Percentiles rank a stretch among this genome's conserved stretches.
phyloP scores from a whole-genome alignment of 371 early-diverging fungal species.

The Dinochytrium kinnereticum region DNA sequence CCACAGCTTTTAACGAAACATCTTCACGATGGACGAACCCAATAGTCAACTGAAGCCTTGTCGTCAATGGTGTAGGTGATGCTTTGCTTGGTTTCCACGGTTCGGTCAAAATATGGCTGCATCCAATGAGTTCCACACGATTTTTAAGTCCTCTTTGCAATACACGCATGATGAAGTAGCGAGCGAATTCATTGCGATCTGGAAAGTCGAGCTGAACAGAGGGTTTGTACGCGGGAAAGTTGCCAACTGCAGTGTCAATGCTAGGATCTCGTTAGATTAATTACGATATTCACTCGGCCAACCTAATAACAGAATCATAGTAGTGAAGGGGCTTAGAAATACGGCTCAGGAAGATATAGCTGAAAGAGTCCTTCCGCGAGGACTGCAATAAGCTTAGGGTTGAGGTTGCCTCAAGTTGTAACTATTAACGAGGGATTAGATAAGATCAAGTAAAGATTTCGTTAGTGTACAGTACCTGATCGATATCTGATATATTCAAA shows the following conservation, averaged over 20 bases:
- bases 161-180: slow-evolving; percentile 52
- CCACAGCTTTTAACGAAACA: slow-evolving; percentile 69
- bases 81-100: neutral
- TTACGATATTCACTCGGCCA: neutral
- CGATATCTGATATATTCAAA: slow-evolving; percentile 63
- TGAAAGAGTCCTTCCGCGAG: slow-evolving; percentile 68
- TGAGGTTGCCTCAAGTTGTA: slow-evolving; percentile 72
- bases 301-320: slow-evolving; percentile 67
- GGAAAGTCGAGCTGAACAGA: slow-evolving; percentile 65
- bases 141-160: slow-evolving; percentile 67
- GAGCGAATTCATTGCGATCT: slow-evolving; percentile 49
- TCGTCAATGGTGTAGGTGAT: neutral
- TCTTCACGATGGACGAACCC: slow-evolving; percentile 77
- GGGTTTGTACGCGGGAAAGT: slow-evolving; percentile 53
- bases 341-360: slow-evolving; percentile 72
- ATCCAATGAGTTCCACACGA: neutral
- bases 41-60: slow-evolving; percentile 45
- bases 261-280: neutral
- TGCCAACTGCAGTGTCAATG: slow-evolving; percentile 8
- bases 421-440: slow-evolving; percentile 31
- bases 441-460: neutral
- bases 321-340: slow-evolving; percentile 65
- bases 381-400: slow-evolving; percentile 70
- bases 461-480: slow-evolving; percentile 46
- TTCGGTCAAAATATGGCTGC: slow-evolving; percentile 49